Conservation (phyloP, 805 yeast genomes). For the Lipomyces kockii region DNA sequence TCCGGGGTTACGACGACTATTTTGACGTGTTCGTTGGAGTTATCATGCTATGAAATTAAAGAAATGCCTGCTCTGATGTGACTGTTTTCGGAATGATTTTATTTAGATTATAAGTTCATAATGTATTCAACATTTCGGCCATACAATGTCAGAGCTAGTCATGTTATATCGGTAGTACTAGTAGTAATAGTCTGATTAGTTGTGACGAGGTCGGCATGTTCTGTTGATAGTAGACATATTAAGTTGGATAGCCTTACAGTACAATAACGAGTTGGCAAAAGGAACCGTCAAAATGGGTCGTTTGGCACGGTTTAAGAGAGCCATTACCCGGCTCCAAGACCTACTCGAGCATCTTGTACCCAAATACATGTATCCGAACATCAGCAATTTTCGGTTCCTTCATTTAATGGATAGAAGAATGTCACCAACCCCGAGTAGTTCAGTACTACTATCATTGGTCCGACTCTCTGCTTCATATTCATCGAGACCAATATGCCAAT, state of each 20-base stretch:
- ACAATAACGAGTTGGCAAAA: no score
- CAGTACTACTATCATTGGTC: background rate
- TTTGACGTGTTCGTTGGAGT: background rate
- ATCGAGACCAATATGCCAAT: background rate
- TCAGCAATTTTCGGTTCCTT: no score
- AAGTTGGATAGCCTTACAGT: no score
- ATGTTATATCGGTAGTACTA: background rate
- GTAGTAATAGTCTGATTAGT: slow-evolving; percentile 17
- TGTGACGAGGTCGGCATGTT: background rate
- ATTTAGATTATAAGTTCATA: background rate
- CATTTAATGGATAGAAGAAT: background rate
- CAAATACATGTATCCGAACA: no score
- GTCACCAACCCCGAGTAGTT: background rate
- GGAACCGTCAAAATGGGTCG: no score
- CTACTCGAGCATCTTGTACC: no score
- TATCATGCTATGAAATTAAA: background rate
- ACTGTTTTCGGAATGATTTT: background rate
- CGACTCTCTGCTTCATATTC: background rate
- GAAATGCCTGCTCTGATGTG: background rate
- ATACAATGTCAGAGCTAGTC: no score
- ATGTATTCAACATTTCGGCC: background rate
- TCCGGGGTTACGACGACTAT: no score
- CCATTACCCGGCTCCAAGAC: background rate
- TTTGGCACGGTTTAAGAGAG: no score
- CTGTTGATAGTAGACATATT: background rate